Conservation (phyloP, 2,329 filamentous ascomycete genomes). For the Tetracladium maxilliforme region DNA sequence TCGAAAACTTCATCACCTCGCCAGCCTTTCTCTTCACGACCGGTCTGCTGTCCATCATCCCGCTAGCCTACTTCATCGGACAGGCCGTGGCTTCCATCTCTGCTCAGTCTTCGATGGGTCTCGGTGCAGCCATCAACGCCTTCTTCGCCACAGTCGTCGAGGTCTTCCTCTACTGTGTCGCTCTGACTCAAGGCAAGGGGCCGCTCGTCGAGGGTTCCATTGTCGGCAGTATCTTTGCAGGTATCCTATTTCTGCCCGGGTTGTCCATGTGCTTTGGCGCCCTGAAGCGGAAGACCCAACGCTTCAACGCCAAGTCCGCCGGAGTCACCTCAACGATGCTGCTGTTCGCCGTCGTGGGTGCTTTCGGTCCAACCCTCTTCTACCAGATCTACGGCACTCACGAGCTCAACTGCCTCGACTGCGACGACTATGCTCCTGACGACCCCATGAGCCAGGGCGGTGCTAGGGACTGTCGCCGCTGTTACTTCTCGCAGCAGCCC, state of each 20-base stretch:
- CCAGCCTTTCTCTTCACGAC: constrained; percentile 77
- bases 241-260: constrained; percentile 85
- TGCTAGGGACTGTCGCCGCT: constrained; percentile 69
- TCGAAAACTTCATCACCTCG: constrained; percentile 63
- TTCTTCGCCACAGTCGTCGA: constrained; percentile 97
- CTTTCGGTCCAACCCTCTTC: constrained; percentile 90
- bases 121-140: constrained; percentile 92
- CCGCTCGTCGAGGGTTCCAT: constrained; percentile 92
- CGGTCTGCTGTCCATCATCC: constrained; percentile 83
- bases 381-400: constrained; percentile 98
- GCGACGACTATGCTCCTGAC: constrained; percentile 27
- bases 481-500: constrained; percentile 83
- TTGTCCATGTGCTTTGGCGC: constrained; percentile 98
- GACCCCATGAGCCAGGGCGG: constrained; percentile 19
- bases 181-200: constrained; percentile 81
- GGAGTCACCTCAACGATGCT: constrained; percentile 97
- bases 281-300: constrained; percentile 92
- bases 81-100: constrained; percentile 98
- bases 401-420: constrained; percentile 72
- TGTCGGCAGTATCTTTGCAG: constrained; percentile 94
- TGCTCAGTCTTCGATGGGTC: constrained; percentile 94
- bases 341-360: constrained; percentile 86
- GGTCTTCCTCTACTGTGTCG: constrained; percentile 93
- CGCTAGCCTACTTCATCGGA: constrained; percentile 94
- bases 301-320: constrained; percentile 92